Evolutionary conservation across 78 protist genomes (phyloP), one percentile per base, ranked within the genome.

Genomic region (Cavenderia fasciculata): DNA sequence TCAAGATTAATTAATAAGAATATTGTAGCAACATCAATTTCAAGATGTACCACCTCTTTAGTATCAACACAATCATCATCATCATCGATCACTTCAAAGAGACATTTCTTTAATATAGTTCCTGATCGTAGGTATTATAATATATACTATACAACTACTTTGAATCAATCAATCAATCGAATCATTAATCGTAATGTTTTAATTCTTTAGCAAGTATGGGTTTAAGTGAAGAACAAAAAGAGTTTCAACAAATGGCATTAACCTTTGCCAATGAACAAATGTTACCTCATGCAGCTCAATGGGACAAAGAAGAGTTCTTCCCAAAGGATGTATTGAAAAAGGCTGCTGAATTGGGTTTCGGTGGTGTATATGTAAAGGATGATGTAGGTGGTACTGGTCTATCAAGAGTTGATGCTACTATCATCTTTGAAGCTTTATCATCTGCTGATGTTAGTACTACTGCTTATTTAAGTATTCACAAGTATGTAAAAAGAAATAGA

Each of bases 381-480:
- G 97, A 94, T 38, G 52, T 61, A 19, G 97, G 96, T 41, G 97
- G 97, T 23, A 70, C 96, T 14, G 97, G 96, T n/a, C 34, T 94
- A 18, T 31, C 77, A 44, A 46, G 98, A 23, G 43, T 95, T 23
- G 98, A 96, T 57, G 95, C 98, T 4, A 27, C 96, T 4, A 36
- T 95, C 31, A 69, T 96, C 27, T 94, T 94, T 25, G 97, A 97
- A 47, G 95, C 97, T 16, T 85, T 97, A 2, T 43, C 96, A 8
- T 51, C 44, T 31, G 96, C 94, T 14, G 95, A 96, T 85, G 93
- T 90, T 18, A n/a, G 86, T 36, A 96, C 97, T 11, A 86, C 98
- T 25, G 98, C 98, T 34, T 97, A 72, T 76, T 74, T 97, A 44
- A 92, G 96, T 62, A 96, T 95, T 59, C 97, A 97, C 69, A 95